These are phyloP conservation scores for Pyracantha coccinea DNA, from an alignment of 331 rosid species.

Conservation along the genomic window DNA sequence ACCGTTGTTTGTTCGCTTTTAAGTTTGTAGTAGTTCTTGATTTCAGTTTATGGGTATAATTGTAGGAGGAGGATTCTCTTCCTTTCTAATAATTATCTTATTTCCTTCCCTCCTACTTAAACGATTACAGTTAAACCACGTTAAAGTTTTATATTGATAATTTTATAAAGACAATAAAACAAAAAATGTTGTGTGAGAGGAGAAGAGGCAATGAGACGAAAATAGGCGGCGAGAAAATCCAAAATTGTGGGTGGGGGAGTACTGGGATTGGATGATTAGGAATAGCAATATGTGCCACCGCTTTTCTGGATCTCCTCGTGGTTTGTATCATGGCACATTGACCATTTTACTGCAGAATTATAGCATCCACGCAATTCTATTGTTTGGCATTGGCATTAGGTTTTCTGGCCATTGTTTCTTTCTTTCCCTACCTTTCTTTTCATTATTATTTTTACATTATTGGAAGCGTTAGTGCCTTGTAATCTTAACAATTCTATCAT, in stretches of 20 bases:
- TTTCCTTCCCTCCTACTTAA: too few species aligned
- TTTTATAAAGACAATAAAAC: too few species aligned
- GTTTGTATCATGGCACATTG: slow-evolving; percentile 24
- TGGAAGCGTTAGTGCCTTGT: neutral
- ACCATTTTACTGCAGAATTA: slow-evolving; percentile 16
- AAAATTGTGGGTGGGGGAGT: neutral
- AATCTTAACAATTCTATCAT: neutral
- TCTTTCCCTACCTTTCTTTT: neutral
- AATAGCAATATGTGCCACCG: neutral
- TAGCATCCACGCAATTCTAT: neutral
- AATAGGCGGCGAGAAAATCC: too few species aligned
- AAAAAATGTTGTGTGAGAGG: too few species aligned
- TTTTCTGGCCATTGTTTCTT: neutral
- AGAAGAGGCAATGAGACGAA: too few species aligned
- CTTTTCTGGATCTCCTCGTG: slow-evolving; percentile 17
- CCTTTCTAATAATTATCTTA: too few species aligned
- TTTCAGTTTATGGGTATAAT: neutral
- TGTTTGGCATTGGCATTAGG: neutral
- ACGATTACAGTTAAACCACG: too few species aligned
- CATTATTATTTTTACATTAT: neutral
- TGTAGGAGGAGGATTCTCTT: neutral
- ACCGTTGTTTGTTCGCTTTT: neutral
- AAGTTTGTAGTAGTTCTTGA: neutral
- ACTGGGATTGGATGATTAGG: slow-evolving; percentile 2
- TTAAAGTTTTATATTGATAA: too few species aligned